phyloP scores from a whole-genome alignment of 352 stramenopile genomes.

The Phytophthora brassicae region DNA sequence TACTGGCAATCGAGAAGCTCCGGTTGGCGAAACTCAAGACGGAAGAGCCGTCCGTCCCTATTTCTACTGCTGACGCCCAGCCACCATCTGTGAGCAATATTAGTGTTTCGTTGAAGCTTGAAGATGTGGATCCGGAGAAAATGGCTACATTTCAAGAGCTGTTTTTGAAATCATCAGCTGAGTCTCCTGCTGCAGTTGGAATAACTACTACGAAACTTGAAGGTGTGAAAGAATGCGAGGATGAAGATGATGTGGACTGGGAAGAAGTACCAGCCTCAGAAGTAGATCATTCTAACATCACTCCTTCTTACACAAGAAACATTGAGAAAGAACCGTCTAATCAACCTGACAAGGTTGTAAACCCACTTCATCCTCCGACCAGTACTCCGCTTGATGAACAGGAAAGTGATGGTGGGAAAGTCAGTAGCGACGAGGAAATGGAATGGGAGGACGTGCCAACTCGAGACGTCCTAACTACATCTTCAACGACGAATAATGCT shows the following conservation, averaged over 20 bases:
- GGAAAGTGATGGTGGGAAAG: neutral
- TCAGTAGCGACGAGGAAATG: conserved; percentile 41
- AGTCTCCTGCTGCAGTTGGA: conserved; percentile 1
- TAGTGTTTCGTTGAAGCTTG: conserved; percentile 48
- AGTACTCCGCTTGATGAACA: neutral
- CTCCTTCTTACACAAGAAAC: neutral
- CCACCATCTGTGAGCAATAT: conserved; percentile 21
- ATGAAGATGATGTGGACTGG: conserved; percentile 50
- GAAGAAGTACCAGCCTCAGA: conserved; percentile 15
- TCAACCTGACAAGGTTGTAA: neutral
- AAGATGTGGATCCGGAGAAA: conserved; percentile 34
- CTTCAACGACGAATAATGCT: neutral
- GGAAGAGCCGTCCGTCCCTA: neutral
- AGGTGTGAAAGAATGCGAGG: conserved; percentile 31
- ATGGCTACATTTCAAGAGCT: conserved; percentile 32
- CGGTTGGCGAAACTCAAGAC: conserved; percentile 31
- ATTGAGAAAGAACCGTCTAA: neutral
- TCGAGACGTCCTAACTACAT: neutral
- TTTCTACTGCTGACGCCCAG: neutral
- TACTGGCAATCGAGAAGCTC: conserved; percentile 47
- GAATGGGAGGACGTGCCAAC: conserved; percentile 53
- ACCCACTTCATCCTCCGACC: neutral
- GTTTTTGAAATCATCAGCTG: conserved; percentile 39
- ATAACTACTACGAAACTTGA: neutral
- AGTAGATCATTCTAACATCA: neutral